phyloP scores from a whole-genome alignment of 805 yeast genomes.

The Candida boleticola region DNA sequence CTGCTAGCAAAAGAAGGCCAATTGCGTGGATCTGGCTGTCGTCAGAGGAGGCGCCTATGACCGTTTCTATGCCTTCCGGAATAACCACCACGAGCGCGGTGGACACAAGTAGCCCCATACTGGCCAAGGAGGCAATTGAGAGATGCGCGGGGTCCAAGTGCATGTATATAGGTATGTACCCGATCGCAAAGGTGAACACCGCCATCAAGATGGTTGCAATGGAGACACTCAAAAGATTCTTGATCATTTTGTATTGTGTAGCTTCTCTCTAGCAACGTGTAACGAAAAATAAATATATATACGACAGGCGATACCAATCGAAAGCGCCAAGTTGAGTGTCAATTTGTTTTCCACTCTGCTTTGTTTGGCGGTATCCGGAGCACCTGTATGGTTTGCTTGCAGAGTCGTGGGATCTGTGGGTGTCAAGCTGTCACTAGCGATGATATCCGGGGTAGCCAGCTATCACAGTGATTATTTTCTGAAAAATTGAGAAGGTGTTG shows the following conservation, averaged over 20 bases:
- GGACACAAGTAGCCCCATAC: constrained; percentile 61
- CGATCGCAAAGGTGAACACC: background rate
- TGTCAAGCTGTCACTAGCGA: too few species aligned
- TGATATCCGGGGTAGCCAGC: background rate
- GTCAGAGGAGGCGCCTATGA: constrained; percentile 18
- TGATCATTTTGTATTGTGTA: background rate
- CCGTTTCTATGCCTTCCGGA: constrained; percentile 62
- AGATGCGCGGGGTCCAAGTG: constrained; percentile 12
- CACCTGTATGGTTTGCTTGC: too few species aligned
- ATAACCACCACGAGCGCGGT: constrained; percentile 57
- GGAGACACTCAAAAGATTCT: background rate
- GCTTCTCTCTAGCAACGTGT: too few species aligned
- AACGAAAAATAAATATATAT: too few species aligned
- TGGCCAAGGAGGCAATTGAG: constrained; percentile 43
- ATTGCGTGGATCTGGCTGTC: constrained; percentile 22
- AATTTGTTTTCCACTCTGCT: too few species aligned
- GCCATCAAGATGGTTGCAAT: constrained; percentile 1
- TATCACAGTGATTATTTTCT: too few species aligned
- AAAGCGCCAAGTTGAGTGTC: too few species aligned
- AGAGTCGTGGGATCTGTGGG: too few species aligned
- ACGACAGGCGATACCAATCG: background rate
- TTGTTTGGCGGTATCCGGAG: too few species aligned
- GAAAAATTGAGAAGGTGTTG: background rate
- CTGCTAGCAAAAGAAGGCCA: constrained; percentile 51
- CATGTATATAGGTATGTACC: background rate